Percentiles rank a stretch among this genome's conserved stretches.
phyloP scores from a whole-genome alignment of 2,329 filamentous ascomycete species.

The Aspergillus pseudoviridinutans region DNA sequence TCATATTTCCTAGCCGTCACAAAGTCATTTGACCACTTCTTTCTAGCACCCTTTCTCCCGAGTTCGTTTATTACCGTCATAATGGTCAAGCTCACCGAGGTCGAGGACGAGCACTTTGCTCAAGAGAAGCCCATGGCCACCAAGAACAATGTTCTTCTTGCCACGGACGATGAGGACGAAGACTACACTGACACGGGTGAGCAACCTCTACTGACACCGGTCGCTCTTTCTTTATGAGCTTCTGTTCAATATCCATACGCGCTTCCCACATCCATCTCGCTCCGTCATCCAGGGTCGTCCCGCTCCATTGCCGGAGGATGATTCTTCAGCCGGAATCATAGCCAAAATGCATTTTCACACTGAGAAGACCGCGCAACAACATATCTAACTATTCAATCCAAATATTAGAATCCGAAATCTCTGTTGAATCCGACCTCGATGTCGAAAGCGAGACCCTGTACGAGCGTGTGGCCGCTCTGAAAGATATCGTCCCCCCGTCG shows the following conservation, averaged over 20 bases:
- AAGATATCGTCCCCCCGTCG: conserved; percentile 71
- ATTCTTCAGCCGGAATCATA: background rate
- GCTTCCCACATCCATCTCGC: background rate
- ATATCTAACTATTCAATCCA: conserved; percentile 12
- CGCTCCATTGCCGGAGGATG: background rate
- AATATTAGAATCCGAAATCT: conserved; percentile 71
- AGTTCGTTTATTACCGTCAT: conserved; percentile 23
- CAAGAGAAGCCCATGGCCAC: conserved; percentile 61
- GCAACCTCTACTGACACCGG: conserved; percentile 19
- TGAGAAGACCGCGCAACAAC: background rate
- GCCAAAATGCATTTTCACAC: background rate
- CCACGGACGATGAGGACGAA: conserved; percentile 62
- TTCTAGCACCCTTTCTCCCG: conserved; percentile 2
- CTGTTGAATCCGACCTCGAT: conserved; percentile 67
- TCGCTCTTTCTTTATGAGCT: background rate
- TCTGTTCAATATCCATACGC: background rate
- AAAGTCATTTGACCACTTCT: conserved; percentile 2
- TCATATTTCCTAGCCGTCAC: conserved; percentile 5
- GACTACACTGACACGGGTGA: conserved; percentile 91
- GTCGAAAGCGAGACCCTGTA: conserved; percentile 57
- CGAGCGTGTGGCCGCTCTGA: conserved; percentile 68
- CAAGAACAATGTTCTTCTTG: conserved; percentile 53
- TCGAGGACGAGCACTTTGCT: conserved; percentile 93
- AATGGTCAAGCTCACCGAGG: conserved; percentile 97
- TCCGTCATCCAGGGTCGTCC: background rate